Evolutionary conservation across 805 yeast species (phyloP).

Genomic region (Priceomyces melissophilus): DNA sequence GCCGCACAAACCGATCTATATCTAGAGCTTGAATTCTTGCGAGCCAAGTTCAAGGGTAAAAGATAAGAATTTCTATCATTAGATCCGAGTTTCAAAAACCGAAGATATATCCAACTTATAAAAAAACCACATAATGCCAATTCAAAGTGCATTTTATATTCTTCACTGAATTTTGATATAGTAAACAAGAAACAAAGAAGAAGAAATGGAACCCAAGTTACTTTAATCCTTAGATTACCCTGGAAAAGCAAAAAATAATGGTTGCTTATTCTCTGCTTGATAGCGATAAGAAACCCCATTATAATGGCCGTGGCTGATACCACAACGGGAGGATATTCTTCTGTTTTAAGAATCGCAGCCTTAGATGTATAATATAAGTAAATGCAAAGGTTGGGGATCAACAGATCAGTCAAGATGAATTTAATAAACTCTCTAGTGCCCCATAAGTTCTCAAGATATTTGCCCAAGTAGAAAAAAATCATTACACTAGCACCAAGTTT

Average conservation of each 20-base stretch:
- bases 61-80: conserved; percentile 43
- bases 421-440: conserved; percentile 49
- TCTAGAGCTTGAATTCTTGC: conserved; percentile 15
- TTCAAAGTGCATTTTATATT: conserved; percentile 21
- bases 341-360: conserved; percentile 11
- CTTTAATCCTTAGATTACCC: conserved; percentile 43
- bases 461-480: conserved; percentile 50
- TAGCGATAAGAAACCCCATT: conserved; percentile 58
- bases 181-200: conserved; percentile 20
- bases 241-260: conserved; percentile 50
- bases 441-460: conserved; percentile 67
- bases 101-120: conserved; percentile 37
- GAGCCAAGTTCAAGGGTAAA: conserved; percentile 29
- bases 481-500: conserved; percentile 35
- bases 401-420: conserved; percentile 39
- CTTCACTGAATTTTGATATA: conserved; percentile 23
- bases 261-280: conserved; percentile 64
- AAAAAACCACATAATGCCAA: conserved; percentile 29
- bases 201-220: conserved; percentile 38
- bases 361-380: conserved; percentile 22
- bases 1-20: conserved; percentile 4
- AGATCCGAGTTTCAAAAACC: conserved; percentile 39
- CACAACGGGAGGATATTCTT: conserved; percentile 40
- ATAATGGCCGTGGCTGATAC: conserved; percentile 55
- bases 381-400: conserved; percentile 33